Conservation (phyloP, 768 basidiomycete genomes). For the Podaxis sp. region DNA sequence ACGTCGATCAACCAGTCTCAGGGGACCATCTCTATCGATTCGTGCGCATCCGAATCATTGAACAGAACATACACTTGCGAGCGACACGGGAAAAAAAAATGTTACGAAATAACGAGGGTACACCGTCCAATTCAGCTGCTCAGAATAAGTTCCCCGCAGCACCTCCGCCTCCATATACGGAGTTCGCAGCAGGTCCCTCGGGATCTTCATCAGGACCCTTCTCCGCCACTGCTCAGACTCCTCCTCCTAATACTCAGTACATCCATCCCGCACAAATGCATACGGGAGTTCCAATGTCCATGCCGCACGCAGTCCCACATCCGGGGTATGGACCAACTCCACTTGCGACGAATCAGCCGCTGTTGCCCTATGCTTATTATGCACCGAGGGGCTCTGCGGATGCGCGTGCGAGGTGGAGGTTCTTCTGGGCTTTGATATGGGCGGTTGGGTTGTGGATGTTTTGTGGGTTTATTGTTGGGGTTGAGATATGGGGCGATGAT, state of each 20-base stretch:
- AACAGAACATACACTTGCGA: background rate
- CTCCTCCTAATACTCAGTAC: background rate
- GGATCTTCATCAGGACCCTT: background rate
- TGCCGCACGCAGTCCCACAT: slow-evolving; percentile 5
- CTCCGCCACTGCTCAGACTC: background rate
- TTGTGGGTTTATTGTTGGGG: slow-evolving; percentile 27
- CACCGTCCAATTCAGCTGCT: background rate
- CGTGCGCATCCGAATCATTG: background rate
- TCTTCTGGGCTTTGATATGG: slow-evolving; percentile 31
- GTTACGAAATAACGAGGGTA: slow-evolving; percentile 6
- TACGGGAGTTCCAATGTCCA: background rate
- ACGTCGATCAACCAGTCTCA: too few relatives aligned
- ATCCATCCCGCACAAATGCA: slow-evolving; percentile 5
- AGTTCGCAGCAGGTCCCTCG: slow-evolving; percentile 13
- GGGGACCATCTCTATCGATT: background rate
- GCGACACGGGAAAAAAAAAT: background rate
- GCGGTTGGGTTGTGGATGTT: slow-evolving; percentile 29
- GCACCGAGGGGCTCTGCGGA: slow-evolving; percentile 33
- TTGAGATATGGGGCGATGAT: slow-evolving; percentile 26
- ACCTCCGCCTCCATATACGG: slow-evolving; percentile 21
- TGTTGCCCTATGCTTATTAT: slow-evolving; percentile 40
- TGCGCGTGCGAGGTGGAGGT: slow-evolving; percentile 37
- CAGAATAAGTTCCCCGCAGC: background rate
- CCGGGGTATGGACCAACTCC: slow-evolving; percentile 39
- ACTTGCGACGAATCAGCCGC: slow-evolving; percentile 31